Percentiles rank a stretch among this genome's conserved stretches.
Evolutionary conservation across 2,329 filamentous ascomycete genomes (phyloP).

Genomic region (Penicillium sp.): DNA sequence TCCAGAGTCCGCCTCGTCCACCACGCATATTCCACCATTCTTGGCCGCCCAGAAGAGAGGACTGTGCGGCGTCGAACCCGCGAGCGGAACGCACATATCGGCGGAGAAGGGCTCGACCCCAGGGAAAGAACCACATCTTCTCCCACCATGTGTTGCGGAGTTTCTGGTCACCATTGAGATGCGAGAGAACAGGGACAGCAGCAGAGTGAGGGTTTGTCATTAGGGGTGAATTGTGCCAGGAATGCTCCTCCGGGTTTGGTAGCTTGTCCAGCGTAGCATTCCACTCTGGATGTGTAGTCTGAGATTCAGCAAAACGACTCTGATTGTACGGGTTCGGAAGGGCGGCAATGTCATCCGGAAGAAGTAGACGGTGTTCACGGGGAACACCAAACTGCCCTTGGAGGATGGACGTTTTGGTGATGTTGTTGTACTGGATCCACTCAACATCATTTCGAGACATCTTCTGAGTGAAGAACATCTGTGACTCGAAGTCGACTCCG

Average conservation of each 20-base stretch:
- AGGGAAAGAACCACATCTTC: conserved; percentile 51
- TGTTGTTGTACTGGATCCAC: conserved; percentile 43
- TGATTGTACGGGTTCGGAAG: conserved; percentile 37
- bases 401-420: conserved; percentile 34
- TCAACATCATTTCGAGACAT: conserved; percentile 42
- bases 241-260: conserved; percentile 38
- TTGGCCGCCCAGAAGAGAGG: conserved; percentile 48
- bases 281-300: conserved; percentile 32
- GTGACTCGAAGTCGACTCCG: conserved; percentile 54
- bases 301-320: conserved; percentile 26
- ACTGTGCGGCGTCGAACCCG: conserved; percentile 44
- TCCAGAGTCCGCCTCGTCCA: conserved; percentile 57
- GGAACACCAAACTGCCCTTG: conserved; percentile 40
- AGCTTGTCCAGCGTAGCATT: conserved; percentile 46
- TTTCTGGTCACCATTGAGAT: conserved; percentile 40
- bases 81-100: conserved; percentile 49
- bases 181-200: conserved; percentile 47
- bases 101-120: conserved; percentile 52
- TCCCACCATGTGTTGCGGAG: conserved; percentile 42
- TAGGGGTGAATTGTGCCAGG: conserved; percentile 48
- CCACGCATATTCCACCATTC: conserved; percentile 53
- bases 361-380: conserved; percentile 38
- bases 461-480: conserved; percentile 50
- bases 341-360: conserved; percentile 38
- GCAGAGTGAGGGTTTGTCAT: conserved; percentile 52